Percentiles rank a stretch among this genome's conserved stretches.
Conservation (phyloP, 2,329 filamentous ascomycete genomes). For the Alternaria ethzedia region DNA sequence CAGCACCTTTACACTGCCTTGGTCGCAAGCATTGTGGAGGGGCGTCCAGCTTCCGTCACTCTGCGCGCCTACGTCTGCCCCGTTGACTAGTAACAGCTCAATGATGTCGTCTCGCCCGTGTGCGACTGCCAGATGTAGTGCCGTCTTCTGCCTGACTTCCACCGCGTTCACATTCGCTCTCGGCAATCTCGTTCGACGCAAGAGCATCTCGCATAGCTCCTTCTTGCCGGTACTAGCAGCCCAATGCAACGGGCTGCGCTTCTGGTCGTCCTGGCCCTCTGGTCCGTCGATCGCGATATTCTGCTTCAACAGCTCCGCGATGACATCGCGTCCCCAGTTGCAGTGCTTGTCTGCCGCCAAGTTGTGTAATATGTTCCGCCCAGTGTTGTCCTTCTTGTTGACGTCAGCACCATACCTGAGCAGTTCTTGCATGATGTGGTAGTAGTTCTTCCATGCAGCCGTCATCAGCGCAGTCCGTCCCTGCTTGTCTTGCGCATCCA, state of each 20-base stretch:
- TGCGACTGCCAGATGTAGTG: slow-evolving; percentile 43
- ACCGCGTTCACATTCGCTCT: slow-evolving; percentile 43
- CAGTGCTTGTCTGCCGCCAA: slow-evolving; percentile 51
- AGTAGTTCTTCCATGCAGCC: slow-evolving; percentile 45
- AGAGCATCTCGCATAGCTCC: slow-evolving; percentile 57
- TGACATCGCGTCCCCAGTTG: slow-evolving; percentile 56
- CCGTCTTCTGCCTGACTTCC: slow-evolving; percentile 45
- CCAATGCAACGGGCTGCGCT: slow-evolving; percentile 64
- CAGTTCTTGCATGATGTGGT: slow-evolving; percentile 45
- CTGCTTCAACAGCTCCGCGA: slow-evolving; percentile 50
- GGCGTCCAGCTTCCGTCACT: slow-evolving; percentile 46
- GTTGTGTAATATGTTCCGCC: slow-evolving; percentile 46
- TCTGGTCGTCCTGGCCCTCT: slow-evolving; percentile 52
- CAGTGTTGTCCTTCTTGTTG: slow-evolving; percentile 45
- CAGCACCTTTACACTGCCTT: slow-evolving; percentile 42
- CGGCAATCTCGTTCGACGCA: slow-evolving; percentile 39
- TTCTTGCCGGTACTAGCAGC: slow-evolving; percentile 64
- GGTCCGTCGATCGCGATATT: slow-evolving; percentile 51
- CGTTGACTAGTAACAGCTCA: slow-evolving; percentile 38
- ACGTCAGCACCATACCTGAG: slow-evolving; percentile 47
- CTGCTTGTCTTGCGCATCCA: slow-evolving; percentile 45
- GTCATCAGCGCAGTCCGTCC: slow-evolving; percentile 48
- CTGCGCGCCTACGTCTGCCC: slow-evolving; percentile 41
- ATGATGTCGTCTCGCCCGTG: slow-evolving; percentile 47
- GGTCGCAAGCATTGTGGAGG: slow-evolving; percentile 44